Base-by-base conservation (phyloP, 2,329 filamentous ascomycete species). In the Fusarium neocosmosporiellum region DNA sequence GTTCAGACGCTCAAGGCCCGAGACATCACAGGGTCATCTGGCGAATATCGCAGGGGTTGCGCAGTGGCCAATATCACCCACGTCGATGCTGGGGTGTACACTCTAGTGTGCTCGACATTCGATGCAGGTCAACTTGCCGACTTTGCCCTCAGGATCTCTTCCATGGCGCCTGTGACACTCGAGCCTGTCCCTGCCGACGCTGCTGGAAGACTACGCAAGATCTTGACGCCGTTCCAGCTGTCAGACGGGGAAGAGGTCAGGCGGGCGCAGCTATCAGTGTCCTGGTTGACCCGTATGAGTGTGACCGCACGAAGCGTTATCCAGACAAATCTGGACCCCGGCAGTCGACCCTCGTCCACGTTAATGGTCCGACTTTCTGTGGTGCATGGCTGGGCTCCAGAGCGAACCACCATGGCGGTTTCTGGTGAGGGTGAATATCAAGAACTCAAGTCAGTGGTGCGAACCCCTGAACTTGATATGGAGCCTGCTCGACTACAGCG, bases 71-170 rank as follows among this genome's bases (percentile, higher is more conserved):
- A 93, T 70, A 83, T 89, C 74, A 81, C 77, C 78, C 71, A 84
- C 22, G 83, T 98, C 20, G 90, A 91, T 41, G 84, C 89, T 1
- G 96, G 96, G 0, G 87, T 87, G 0, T 99, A 98, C 81, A 98
- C 94, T 0, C 87, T 98, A 64, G 92, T 98, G 8, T 96, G 93
- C 79, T 98, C 94, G 3, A 97, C 96, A 0, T 98, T 97, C 80
- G 94, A 97, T 71, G 88, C 92, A 0, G 92, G 92, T 10, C 94
- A 97, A 78, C 85, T 90, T 1, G 93, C 93, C 5, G 86, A 87
- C 57, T 98, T 97, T 78, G 89, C 87, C 1, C 86, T 99, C 10
- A 89, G 91, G 65, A 87, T 98, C n/a, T 91, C 91, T 54, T 91
- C 92, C 36, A 89, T 88, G 62, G 80, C 83, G 2, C 84, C 87